A percentile compares a stretch with the other conserved stretches of the same genome.
Conservation (phyloP, 2,329 filamentous ascomycete species). For the Podosphaera fusca region DNA sequence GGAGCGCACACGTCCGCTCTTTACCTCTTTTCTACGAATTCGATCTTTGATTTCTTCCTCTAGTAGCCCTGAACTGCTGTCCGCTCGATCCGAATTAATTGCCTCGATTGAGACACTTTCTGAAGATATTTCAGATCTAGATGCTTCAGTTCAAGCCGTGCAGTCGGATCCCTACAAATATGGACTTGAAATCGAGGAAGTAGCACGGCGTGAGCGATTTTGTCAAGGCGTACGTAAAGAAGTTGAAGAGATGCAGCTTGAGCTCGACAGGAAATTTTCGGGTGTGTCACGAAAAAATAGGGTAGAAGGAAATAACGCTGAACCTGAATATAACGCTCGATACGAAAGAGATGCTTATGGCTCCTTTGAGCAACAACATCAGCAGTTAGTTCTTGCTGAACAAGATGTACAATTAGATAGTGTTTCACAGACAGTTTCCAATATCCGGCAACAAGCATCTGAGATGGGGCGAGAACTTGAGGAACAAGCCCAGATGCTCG, state of each 20-base stretch:
- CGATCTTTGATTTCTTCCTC: slow-evolving; percentile 54
- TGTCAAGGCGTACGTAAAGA: slow-evolving; percentile 79
- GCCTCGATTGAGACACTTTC: slow-evolving; percentile 41
- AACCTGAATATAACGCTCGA: neutral
- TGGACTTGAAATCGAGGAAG: slow-evolving; percentile 64
- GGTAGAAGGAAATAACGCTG: slow-evolving; percentile 18
- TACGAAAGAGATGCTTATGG: slow-evolving; percentile 26
- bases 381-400: slow-evolving; percentile 77
- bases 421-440: slow-evolving; percentile 83
- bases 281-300: slow-evolving; percentile 23
- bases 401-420: slow-evolving; percentile 85
- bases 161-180: slow-evolving; percentile 74
- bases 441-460: slow-evolving; percentile 69
- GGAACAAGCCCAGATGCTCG: slow-evolving; percentile 76
- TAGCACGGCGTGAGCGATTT: slow-evolving; percentile 54
- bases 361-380: slow-evolving; percentile 75
- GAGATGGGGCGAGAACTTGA: slow-evolving; percentile 93
- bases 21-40: slow-evolving; percentile 89
- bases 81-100: slow-evolving; percentile 48
- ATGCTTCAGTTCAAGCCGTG: slow-evolving; percentile 66
- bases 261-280: slow-evolving; percentile 28
- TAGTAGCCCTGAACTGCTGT: slow-evolving; percentile 58
- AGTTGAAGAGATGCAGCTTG: slow-evolving; percentile 69
- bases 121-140: slow-evolving; percentile 72
- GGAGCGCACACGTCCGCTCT: slow-evolving; percentile 58